These are phyloP conservation scores for Penicillium sp. DNA, from an alignment of 2,329 filamentous ascomycete genomes.

Conservation along the genomic window DNA sequence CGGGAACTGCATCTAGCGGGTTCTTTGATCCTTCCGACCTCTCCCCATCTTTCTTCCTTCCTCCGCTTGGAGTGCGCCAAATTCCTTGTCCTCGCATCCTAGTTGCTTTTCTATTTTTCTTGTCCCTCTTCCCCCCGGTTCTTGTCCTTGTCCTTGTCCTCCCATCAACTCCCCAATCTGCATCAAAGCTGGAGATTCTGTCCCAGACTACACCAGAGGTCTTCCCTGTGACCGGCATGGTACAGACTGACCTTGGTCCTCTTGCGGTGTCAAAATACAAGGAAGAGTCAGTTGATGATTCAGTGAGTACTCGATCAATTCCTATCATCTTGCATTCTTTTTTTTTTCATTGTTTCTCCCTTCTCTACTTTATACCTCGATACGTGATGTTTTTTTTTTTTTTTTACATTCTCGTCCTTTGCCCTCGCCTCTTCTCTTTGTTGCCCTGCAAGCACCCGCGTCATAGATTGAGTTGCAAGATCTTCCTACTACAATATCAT, in stretches of 20 bases:
- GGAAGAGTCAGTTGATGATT: conserved; percentile 55
- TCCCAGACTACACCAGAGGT: conserved; percentile 34
- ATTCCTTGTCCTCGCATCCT: conserved; percentile 16
- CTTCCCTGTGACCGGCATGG: conserved; percentile 50
- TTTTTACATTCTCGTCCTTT: conserved; percentile 12
- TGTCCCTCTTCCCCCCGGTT: conserved; percentile 8
- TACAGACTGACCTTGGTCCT: conserved; percentile 51
- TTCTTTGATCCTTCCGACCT: background rate
- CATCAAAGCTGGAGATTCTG: conserved; percentile 21
- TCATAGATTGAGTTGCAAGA: conserved; percentile 14
- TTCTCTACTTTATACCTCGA: background rate
- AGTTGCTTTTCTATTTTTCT: conserved; percentile 17
- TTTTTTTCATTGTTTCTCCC: conserved; percentile 18
- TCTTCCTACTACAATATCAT: conserved; percentile 33
- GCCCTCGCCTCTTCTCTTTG: conserved; percentile 20
- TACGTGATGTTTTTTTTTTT: conserved; percentile 6
- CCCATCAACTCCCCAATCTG: background rate
- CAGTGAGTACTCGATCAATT: conserved; percentile 48
- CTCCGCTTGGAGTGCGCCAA: background rate
- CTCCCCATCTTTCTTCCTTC: background rate
- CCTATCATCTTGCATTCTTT: conserved; percentile 21
- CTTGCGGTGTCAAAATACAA: conserved; percentile 52
- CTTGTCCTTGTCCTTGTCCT: conserved; percentile 21
- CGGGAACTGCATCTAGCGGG: background rate
- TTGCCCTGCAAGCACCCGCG: conserved; percentile 7